Conservation (phyloP, 148 eudicot species). For the Tetragonia tetragonoides region DNA sequence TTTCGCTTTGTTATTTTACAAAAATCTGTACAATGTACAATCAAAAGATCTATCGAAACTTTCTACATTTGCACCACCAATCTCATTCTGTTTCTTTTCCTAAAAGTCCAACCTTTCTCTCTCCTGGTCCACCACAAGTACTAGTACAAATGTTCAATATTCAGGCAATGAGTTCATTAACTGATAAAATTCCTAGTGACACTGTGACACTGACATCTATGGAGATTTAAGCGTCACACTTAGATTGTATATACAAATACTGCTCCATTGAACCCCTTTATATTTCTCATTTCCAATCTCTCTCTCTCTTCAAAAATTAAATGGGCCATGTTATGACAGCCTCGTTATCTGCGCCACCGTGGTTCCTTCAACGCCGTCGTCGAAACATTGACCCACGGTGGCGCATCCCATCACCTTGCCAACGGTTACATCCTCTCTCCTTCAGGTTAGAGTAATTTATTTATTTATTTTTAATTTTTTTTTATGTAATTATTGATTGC, state of each 20-base stretch:
- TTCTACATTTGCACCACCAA: no score
- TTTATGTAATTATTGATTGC: background rate
- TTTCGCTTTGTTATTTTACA: no score
- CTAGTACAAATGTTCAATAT: no score
- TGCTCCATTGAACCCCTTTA: background rate
- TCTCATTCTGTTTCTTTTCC: no score
- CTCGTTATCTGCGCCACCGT: background rate
- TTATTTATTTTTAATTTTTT: background rate
- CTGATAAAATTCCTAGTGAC: background rate
- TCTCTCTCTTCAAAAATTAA: background rate
- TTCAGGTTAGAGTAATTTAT: background rate
- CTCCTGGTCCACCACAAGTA: no score
- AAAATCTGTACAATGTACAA: no score
- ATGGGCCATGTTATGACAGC: slow-evolving; percentile 10
- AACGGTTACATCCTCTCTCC: background rate
- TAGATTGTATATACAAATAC: no score
- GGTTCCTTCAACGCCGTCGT: background rate
- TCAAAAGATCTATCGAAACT: no score
- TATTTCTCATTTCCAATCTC: background rate
- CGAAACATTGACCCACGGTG: background rate
- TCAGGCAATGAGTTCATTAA: no score
- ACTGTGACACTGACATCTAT: background rate
- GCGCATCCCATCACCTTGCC: background rate
- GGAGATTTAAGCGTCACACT: background rate
- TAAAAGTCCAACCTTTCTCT: no score